Conservation (phyloP, 2,329 filamentous ascomycete species). For the Trichophyton equinum region DNA sequence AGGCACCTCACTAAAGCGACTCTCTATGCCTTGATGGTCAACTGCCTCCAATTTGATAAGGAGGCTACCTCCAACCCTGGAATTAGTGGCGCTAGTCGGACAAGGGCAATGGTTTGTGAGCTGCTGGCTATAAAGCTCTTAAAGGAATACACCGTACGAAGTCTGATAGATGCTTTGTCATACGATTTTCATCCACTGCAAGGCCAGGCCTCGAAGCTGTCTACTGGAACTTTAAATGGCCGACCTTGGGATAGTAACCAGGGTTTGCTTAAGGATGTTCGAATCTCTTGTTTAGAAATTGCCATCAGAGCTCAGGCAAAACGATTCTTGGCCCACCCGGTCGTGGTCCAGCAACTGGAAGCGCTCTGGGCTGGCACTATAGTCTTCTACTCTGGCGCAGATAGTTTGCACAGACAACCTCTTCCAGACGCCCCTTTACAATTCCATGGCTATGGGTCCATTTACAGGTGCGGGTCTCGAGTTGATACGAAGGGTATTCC, state of each 20-base stretch:
- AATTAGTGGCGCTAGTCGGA: constrained; percentile 71
- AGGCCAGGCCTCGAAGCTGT: constrained; percentile 48
- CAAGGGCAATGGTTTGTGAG: constrained; percentile 79
- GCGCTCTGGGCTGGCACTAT: constrained; percentile 95
- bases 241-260: constrained; percentile 24
- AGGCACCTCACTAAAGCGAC: constrained; percentile 78
- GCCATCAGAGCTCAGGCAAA: constrained; percentile 89
- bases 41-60: constrained; percentile 85
- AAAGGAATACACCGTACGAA: constrained; percentile 77
- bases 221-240: constrained; percentile 24
- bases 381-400: constrained; percentile 81
- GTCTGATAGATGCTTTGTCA: constrained; percentile 84
- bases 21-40: constrained; percentile 81
- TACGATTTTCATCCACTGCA: constrained; percentile 93
- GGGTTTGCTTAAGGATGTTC: constrained; percentile 47
- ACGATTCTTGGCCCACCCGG: constrained; percentile 77
- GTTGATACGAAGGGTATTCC: neutral
- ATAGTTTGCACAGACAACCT: constrained; percentile 61
- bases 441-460: constrained; percentile 17
- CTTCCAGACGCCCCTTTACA: constrained; percentile 22
- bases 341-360: constrained; percentile 89
- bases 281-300: constrained; percentile 83
- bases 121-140: constrained; percentile 78
- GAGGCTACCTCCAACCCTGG: constrained; percentile 71
- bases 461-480: neutral